Evolutionary conservation across 2,329 filamentous ascomycete species (phyloP).

Genomic region (Colletotrichum liaoningense): DNA sequence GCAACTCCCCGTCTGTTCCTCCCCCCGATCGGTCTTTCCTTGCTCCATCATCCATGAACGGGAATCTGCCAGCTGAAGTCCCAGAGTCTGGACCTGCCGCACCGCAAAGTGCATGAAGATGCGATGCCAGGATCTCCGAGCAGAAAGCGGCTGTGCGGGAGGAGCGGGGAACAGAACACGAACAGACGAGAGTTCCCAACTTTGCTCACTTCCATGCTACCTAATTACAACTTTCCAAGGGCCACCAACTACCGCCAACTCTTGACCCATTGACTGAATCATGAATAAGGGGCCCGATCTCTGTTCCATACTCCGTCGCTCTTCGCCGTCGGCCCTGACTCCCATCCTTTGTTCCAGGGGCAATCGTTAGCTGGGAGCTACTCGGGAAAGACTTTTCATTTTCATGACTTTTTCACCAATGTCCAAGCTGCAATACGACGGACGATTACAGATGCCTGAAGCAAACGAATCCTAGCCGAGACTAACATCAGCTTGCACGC

Average conservation of each 20-base stretch:
- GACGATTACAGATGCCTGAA: neutral
- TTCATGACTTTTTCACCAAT: neutral
- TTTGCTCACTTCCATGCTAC: neutral
- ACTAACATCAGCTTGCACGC: neutral
- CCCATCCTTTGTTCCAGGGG: neutral
- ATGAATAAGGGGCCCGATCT: slow-evolving; percentile 4
- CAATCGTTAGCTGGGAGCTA: neutral
- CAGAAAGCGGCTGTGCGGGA: slow-evolving; percentile 10
- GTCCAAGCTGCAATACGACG: neutral
- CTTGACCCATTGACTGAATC: neutral
- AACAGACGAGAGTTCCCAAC: neutral
- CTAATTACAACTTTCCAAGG: neutral
- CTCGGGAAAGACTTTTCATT: neutral
- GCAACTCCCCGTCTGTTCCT: neutral
- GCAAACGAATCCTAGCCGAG: neutral
- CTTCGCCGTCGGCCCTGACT: neutral
- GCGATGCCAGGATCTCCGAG: slow-evolving; percentile 13
- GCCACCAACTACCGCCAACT: neutral
- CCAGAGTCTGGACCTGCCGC: neutral
- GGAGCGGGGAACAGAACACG: neutral
- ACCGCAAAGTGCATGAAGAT: slow-evolving; percentile 20
- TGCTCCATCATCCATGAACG: neutral
- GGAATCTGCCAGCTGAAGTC: neutral
- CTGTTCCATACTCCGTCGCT: neutral
- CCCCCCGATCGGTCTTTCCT: neutral